Base-by-base conservation (phyloP, 345 rosid species). In the Acer yangbiense region DNA sequence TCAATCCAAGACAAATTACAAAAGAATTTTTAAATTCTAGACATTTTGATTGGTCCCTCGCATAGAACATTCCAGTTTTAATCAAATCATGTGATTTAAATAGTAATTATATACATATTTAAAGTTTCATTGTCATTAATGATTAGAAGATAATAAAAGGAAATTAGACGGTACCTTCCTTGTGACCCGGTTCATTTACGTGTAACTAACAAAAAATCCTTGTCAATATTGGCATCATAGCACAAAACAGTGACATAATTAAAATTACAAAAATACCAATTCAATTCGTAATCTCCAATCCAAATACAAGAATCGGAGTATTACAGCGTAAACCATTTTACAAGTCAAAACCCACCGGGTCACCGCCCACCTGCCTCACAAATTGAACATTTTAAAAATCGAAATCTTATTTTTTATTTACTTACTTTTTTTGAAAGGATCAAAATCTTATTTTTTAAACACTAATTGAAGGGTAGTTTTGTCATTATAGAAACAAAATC, bases 291-390 rank as follows among this genome's bases (percentile, higher is more conserved):
- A 13, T 50, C 17, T 13, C 10, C 14, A 12, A 6, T 13, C 10
- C 14, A 12, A 16, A 64, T 4, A 11, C 41, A 9, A 50, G 62
- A 5, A 27, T 48, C 18, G 14, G 9, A 0, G 10, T 0, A 6
- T 32, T 41, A 52, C 46, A 63, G 0, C 1, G 80, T 77, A 80
- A 81, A 71, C 71, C 41, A 61, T 83, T 58, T 18, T 82, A 54
- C 58, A 54, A 54, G 58, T 16, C 64, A 11, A 21, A 71, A 68
- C 80, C 70, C 0, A 46, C 50, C 50, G 46, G 9, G 11, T 35
- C 46, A 58, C 77, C 46, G 74, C 79, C 76, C 83, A 81, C 68
- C 77, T 66, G 63, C 63, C 9, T 3, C 12, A 35, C 25, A 41
- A 16, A 27, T 14, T 27, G 20, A 14, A 29, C 2, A 52, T 70